phyloP scores from a whole-genome alignment of 2,329 filamentous ascomycete species.

The Fonsecaea multimorphosa region DNA sequence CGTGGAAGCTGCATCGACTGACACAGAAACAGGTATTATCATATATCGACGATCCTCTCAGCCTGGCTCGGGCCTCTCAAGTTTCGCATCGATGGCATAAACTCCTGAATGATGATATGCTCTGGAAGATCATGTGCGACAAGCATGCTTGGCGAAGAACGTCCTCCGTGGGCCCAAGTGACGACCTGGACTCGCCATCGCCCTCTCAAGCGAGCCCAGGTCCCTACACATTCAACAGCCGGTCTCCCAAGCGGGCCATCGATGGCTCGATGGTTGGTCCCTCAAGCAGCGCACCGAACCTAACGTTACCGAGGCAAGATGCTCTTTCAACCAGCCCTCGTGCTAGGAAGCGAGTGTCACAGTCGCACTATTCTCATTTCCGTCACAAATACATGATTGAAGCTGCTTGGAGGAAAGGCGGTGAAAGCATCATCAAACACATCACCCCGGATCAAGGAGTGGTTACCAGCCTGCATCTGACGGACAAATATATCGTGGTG shows the following conservation, averaged over 20 bases:
- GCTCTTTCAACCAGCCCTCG: slow-evolving; percentile 34
- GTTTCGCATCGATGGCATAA: slow-evolving; percentile 96
- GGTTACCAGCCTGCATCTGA: slow-evolving; percentile 92
- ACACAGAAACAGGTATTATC: slow-evolving; percentile 73
- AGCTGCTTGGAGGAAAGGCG: slow-evolving; percentile 92
- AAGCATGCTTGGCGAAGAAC: slow-evolving; percentile 83
- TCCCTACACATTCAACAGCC: slow-evolving; percentile 39
- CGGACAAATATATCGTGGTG: slow-evolving; percentile 94
- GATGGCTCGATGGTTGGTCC: slow-evolving; percentile 43
- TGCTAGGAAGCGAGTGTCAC: slow-evolving; percentile 64
- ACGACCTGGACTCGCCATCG: slow-evolving; percentile 46
- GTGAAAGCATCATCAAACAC: slow-evolving; percentile 79
- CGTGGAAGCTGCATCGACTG: slow-evolving; percentile 1
- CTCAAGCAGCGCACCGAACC: slow-evolving; percentile 56
- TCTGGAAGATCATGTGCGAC: slow-evolving; percentile 96
- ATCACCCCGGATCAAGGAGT: slow-evolving; percentile 97
- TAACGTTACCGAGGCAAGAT: slow-evolving; percentile 45
- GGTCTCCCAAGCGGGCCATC: slow-evolving; percentile 34
- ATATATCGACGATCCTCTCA: slow-evolving; percentile 96
- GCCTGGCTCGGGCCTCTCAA: slow-evolving; percentile 88
- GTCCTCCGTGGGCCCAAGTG: slow-evolving; percentile 51
- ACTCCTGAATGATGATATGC: slow-evolving; percentile 92
- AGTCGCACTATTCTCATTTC: slow-evolving; percentile 94
- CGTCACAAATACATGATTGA: slow-evolving; percentile 97
- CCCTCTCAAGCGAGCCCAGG: slow-evolving; percentile 61